Conservation (phyloP, 345 rosid genomes). For the Salix brachista region DNA sequence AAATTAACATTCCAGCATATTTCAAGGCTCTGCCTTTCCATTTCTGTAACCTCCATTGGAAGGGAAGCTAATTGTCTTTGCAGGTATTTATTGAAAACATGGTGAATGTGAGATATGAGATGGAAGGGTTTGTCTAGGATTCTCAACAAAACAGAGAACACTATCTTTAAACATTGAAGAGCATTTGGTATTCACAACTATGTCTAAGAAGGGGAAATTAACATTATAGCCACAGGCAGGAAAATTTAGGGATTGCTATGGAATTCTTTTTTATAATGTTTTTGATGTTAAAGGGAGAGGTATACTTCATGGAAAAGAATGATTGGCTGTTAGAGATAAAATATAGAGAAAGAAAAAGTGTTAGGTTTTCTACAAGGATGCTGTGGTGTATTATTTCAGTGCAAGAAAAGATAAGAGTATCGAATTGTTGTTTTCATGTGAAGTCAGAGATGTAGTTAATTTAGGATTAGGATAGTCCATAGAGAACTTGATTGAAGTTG, state of each 20-base stretch:
- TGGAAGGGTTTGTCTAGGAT: neutral
- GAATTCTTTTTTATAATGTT: neutral
- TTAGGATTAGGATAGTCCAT: neutral
- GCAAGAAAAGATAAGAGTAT: neutral
- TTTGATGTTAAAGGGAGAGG: neutral
- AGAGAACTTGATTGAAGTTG: neutral
- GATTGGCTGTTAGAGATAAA: neutral
- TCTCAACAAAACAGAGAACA: neutral
- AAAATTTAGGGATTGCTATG: neutral
- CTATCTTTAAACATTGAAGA: neutral
- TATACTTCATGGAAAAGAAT: neutral
- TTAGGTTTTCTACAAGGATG: neutral
- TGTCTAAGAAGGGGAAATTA: neutral
- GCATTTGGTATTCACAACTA: neutral
- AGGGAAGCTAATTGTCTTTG: neutral
- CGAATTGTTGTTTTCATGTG: neutral
- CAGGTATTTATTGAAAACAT: neutral
- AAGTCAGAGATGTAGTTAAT: neutral
- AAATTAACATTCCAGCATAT: neutral
- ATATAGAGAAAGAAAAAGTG: neutral
- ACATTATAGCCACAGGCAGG: neutral
- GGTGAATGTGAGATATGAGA: neutral
- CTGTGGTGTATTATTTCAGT: neutral
- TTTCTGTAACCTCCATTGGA: neutral
- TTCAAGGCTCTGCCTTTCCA: neutral